phyloP scores from a whole-genome alignment of 768 basidiomycete genomes.

The Podaxis sp. region DNA sequence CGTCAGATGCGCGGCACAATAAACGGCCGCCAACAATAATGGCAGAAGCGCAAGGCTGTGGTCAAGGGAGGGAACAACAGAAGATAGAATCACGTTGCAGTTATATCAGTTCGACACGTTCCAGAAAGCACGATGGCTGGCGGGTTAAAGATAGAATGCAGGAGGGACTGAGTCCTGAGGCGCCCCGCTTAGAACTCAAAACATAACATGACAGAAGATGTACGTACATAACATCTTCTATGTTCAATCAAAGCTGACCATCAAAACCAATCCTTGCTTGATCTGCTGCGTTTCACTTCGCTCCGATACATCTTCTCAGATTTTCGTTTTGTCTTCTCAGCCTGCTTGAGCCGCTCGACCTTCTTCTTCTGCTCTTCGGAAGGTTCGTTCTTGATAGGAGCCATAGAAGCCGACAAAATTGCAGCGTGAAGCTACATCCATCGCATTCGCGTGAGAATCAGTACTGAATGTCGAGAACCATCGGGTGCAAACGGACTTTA shows the following conservation, averaged over 20 bases:
- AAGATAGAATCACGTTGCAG: too few relatives aligned
- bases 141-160: not conserved
- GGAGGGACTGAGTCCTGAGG: not conserved
- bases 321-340: slow-evolving; percentile 45
- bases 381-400: slow-evolving; percentile 49
- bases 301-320: slow-evolving; percentile 53
- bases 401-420: slow-evolving; percentile 45
- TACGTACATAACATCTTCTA: not conserved
- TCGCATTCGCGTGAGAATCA: not conserved
- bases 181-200: not conserved
- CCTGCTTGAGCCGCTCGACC: slow-evolving; percentile 42
- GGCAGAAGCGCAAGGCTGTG: too few relatives aligned
- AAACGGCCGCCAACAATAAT: too few relatives aligned
- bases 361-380: slow-evolving; percentile 55
- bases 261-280: slow-evolving; percentile 10
- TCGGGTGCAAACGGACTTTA: slow-evolving; percentile 44
- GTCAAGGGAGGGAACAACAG: too few relatives aligned
- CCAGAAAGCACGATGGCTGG: not conserved
- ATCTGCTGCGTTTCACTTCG: slow-evolving; percentile 41
- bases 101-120: too few relatives aligned
- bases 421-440: slow-evolving; percentile 49
- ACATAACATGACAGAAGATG: not conserved
- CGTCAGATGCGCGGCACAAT: too few relatives aligned
- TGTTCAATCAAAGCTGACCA: not conserved
- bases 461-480: not conserved